Evolutionary conservation across 139 green algal genomes (phyloP).

Genomic region (Picochlorum sp.): DNA sequence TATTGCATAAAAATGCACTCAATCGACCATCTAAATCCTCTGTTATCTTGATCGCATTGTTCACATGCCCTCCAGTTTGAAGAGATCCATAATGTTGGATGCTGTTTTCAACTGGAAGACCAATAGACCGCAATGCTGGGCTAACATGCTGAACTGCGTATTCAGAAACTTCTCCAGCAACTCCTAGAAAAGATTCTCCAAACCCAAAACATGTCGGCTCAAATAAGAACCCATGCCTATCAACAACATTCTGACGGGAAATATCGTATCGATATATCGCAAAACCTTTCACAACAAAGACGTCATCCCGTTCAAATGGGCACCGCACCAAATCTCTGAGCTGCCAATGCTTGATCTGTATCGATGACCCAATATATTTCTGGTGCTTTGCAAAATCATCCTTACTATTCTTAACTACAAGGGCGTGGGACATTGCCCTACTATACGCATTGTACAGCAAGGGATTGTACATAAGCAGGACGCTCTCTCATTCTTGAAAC

Average conservation of each 20-base stretch:
- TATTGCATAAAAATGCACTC: slow-evolving; percentile 33
- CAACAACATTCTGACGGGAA: slow-evolving; percentile 8
- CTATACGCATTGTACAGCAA: too few relatives aligned
- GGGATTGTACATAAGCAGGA: too few relatives aligned
- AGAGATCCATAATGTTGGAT: slow-evolving; percentile 8
- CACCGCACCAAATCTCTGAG: slow-evolving; percentile 64
- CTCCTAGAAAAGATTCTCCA: slow-evolving; percentile 1
- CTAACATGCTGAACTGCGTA: slow-evolving; percentile 26
- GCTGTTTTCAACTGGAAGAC: slow-evolving; percentile 16
- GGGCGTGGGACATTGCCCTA: too few relatives aligned
- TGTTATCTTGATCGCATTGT: slow-evolving; percentile 48
- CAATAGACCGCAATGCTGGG: background rate
- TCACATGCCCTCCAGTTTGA: slow-evolving; percentile 41
- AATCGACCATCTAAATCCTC: slow-evolving; percentile 22
- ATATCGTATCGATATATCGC: slow-evolving; percentile 17
- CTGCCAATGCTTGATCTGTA: slow-evolving; percentile 48
- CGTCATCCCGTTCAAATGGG: slow-evolving; percentile 2
- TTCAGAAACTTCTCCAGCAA: slow-evolving; percentile 20
- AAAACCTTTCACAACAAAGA: slow-evolving; percentile 6
- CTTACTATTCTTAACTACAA: too few relatives aligned
- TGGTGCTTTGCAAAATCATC: background rate
- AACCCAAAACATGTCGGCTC: slow-evolving; percentile 55
- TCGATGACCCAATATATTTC: background rate
- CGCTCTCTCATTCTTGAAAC: too few relatives aligned
- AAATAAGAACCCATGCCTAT: slow-evolving; percentile 49